Conservation (phyloP, 2,329 filamentous ascomycete species). For the Arthrobotrys pseudoclavata region DNA sequence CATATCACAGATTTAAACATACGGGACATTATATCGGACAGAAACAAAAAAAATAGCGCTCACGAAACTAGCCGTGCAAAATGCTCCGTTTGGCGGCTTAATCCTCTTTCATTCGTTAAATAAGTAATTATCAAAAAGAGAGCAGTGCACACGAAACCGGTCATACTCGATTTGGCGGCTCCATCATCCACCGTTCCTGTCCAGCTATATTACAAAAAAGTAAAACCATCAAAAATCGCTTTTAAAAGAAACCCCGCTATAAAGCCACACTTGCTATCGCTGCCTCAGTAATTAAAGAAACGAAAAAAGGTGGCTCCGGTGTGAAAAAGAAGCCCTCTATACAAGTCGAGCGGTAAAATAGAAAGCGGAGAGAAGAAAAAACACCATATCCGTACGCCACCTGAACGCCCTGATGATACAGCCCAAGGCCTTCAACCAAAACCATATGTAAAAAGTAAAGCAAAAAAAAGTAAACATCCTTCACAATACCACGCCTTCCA, state of each 20-base stretch:
- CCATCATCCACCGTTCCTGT: neutral
- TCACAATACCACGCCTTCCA: neutral
- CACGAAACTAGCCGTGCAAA: neutral
- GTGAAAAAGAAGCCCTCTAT: constrained; percentile 5
- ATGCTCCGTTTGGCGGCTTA: neutral
- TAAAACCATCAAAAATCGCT: neutral
- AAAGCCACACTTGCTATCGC: neutral
- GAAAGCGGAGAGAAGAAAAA: constrained; percentile 12
- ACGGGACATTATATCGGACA: too few relatives aligned
- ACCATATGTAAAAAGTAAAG: constrained; percentile 18
- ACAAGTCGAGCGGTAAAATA: constrained; percentile 13
- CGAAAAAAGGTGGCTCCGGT: constrained; percentile 10
- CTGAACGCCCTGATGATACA: constrained; percentile 35
- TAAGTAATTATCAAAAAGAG: neutral
- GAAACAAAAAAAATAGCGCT: neutral
- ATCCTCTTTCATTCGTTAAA: neutral
- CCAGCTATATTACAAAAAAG: constrained; percentile 47
- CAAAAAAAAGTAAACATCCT: neutral
- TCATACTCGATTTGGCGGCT: constrained; percentile 32
- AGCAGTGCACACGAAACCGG: constrained; percentile 38
- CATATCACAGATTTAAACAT: too few relatives aligned
- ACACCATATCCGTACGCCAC: constrained; percentile 33
- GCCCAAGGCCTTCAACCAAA: constrained; percentile 3
- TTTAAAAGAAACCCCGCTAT: neutral
- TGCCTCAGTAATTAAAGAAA: neutral